Base-by-base conservation (phyloP, 2,329 filamentous ascomycete species). In the Beauveria varroae region DNA sequence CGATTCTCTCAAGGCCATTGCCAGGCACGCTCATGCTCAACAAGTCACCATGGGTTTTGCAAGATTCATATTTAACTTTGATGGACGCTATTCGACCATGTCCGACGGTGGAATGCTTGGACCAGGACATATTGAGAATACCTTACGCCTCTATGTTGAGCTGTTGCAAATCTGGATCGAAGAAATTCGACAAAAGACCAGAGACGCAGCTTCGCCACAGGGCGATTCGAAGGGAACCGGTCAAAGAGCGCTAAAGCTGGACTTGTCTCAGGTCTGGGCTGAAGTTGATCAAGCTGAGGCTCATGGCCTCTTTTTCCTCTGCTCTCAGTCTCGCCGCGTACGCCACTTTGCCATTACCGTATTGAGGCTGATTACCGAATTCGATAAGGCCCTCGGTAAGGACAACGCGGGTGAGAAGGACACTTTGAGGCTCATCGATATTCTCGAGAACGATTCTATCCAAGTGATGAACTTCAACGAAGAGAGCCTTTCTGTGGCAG, bases 1-100 rank as follows among this genome's bases (percentile, higher is more conserved):
- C 3, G 89, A 93, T 67, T 97, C 95, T 1, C 76, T 99, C 18
- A 98, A 97, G 72, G 93, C 93, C 0, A 99, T 99, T 68, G 95
- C 96, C 12, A 84, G 90, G 37, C 95, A 99, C 69, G 90, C 89
- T 8, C 90, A 96, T 74, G 93, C 95, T 0, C 92, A 99, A 67
- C 90, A 95, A 72, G 95, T 99, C 3, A 96, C 93, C 0, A 96
- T 96, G 74, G 93, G 95, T 0, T 99, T 99, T 74, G 91, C 95
- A 43, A 84, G 93, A 28, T 99, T 98, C 74, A 99, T 99, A 58
- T 99, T 99, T 78, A 96, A 95, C 67, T 99, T 98, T 72, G 96
- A 99, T 72, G 93, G 96, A 66, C 87, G 93, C 26, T 99, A 99
- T 73, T 91, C 93, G 1, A 98, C 95, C 37, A 97, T 98, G 87